Base-by-base conservation (phyloP, 805 yeast genomes). In the Pichia paraexigua region DNA sequence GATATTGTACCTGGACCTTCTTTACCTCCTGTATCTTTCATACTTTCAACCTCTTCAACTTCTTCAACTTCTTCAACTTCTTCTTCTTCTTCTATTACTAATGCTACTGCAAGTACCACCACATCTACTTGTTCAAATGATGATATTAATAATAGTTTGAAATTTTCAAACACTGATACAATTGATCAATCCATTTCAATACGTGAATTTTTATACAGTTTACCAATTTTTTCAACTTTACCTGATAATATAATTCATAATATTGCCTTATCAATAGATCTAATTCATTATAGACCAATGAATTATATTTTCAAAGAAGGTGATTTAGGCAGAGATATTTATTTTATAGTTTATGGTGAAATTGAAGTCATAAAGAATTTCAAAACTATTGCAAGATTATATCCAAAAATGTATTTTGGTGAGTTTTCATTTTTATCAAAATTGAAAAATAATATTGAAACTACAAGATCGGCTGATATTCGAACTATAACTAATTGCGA, bases 381-480 rank as follows among this genome's bases (percentile, higher is more conserved):
- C 20, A 65, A 67, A 37, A 69, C 75, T 1, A 62, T 80, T 40
- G 89, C 87, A 5, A 72, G 87, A 52, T 67, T 86, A 25, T 74
- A 79, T 2, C 66, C 79, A 17, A 87, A 86, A 21, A 75, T 81
- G 35, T 84, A 82, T 65, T 84, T 85, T 67, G 94, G 94, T 22
- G 92, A 85, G 63, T 82, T 85, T 83, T 78, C 87, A 0, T 85
- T 85, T 58, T 65, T 85, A 42, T 69, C 79, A 4, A 72, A 73
- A 13, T 59, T 81, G 21, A 52, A 64, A 41, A 60, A 60, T 32
- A 54, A 54, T 48, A 56, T 11, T 53, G 53, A 49, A 59, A 67
- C 57, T 43, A 60, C 63, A 9, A 66, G 91, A 56, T 76, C 82
- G 43, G 91, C 90, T 0, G 78, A 79, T 52, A 80, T 85, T 35